A percentile compares a stretch with the other conserved stretches of the same genome.
Conservation (phyloP, 257 asterid species). For the Fraxinus anomala region DNA sequence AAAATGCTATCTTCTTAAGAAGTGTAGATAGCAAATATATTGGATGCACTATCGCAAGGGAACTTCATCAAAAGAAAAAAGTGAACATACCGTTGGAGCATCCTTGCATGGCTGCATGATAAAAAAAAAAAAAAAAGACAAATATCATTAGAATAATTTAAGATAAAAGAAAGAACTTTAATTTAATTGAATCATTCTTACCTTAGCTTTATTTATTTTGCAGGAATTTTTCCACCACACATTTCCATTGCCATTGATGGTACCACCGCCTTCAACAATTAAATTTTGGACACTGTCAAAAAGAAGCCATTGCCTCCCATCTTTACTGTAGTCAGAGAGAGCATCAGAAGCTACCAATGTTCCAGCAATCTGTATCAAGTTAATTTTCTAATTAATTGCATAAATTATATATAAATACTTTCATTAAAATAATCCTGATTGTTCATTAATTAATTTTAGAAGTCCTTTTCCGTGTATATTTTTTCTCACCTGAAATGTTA, state of each 20-base stretch:
- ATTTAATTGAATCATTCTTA: neutral
- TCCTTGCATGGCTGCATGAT: conserved; percentile 64
- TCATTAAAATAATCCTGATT: neutral
- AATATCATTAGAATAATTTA: neutral
- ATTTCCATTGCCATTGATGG: conserved; percentile 68
- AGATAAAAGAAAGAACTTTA: neutral
- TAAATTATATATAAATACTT: neutral
- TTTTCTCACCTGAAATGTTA: conserved; percentile 49
- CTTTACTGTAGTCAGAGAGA: conserved; percentile 48
- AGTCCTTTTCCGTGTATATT: neutral
- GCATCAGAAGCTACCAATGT: conserved; percentile 51
- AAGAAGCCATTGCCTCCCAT: conserved; percentile 58
- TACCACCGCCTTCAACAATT: conserved; percentile 73
- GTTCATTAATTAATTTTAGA: neutral
- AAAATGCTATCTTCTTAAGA: neutral
- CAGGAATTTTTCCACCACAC: conserved; percentile 92
- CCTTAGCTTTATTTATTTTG: conserved; percentile 53
- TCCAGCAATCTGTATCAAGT: conserved; percentile 54
- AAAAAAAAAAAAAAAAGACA: neutral
- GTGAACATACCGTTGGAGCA: conserved; percentile 85
- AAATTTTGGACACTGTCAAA: conserved; percentile 51
- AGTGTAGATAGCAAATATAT: neutral
- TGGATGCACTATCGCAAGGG: neutral
- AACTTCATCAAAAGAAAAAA: neutral
- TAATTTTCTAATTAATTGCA: neutral